Conservation (phyloP, 106 monocot species). For the Allium fistulosum region DNA sequence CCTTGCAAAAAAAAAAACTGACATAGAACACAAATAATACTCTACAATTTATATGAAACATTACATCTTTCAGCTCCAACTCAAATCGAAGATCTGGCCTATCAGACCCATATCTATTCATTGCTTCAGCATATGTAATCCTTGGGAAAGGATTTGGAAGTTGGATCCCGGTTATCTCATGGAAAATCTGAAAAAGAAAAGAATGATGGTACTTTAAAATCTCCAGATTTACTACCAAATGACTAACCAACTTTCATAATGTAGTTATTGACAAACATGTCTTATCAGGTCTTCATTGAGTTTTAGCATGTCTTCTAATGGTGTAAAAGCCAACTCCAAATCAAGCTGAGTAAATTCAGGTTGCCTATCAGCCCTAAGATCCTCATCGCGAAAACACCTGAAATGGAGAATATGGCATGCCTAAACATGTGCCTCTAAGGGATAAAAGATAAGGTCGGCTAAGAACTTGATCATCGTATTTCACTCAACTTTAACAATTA, state of each 20-base stretch:
- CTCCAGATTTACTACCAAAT: background rate
- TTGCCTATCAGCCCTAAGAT: constrained; percentile 95
- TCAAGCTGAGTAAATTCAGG: constrained; percentile 98
- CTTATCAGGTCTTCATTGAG: constrained; percentile 90
- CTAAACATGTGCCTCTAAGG: no score
- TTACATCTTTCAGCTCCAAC: constrained; percentile 81
- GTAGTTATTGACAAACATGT: constrained; percentile 43
- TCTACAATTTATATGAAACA: background rate
- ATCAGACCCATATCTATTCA: constrained; percentile 82
- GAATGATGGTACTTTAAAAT: constrained; percentile 1
- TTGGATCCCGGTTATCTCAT: constrained; percentile 58
- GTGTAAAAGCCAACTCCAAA: constrained; percentile 97
- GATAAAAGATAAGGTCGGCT: background rate
- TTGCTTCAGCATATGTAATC: constrained; percentile 86
- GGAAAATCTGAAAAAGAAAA: constrained; percentile 52
- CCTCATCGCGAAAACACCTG: constrained; percentile 99
- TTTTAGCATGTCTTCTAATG: constrained; percentile 86
- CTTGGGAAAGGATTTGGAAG: constrained; percentile 92
- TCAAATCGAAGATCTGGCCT: constrained; percentile 90
- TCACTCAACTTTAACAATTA: no score
- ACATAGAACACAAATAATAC: no score
- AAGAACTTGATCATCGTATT: background rate
- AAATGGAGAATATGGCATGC: background rate
- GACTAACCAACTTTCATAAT: constrained; percentile 16
- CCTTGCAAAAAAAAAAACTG: no score